Conservation (phyloP, 257 asterid species). For the Henckelia pumila region DNA sequence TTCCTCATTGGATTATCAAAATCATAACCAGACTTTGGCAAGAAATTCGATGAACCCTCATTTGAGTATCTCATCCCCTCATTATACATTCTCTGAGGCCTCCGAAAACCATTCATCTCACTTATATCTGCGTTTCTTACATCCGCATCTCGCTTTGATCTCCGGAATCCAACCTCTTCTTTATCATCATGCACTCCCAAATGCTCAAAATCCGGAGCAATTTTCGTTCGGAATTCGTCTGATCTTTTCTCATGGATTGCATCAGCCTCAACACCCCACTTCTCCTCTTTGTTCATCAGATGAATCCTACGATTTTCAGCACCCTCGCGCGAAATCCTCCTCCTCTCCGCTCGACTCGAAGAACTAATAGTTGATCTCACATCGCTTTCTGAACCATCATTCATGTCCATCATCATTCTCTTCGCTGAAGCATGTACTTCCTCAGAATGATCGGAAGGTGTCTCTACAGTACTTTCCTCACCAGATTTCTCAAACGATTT, state of each 20-base stretch:
- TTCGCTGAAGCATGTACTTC: slow-evolving; percentile 38
- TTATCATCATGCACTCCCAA: slow-evolving; percentile 18
- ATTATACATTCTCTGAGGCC: slow-evolving; percentile 10
- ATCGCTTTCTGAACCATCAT: slow-evolving; percentile 28
- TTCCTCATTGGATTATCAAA: slow-evolving; percentile 32
- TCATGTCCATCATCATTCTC: slow-evolving; percentile 35
- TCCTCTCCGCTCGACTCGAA: slow-evolving; percentile 49
- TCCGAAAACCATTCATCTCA: slow-evolving; percentile 26
- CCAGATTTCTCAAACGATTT: slow-evolving; percentile 49
- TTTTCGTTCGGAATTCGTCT: slow-evolving; percentile 28
- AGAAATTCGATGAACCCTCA: slow-evolving; percentile 38
- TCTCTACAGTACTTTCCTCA: slow-evolving; percentile 39
- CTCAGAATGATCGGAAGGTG: slow-evolving; percentile 42
- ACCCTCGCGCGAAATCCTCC: slow-evolving; percentile 29
- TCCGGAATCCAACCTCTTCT: slow-evolving; percentile 20
- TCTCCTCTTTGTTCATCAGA: slow-evolving; percentile 25
- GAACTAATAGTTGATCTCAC: slow-evolving; percentile 50
- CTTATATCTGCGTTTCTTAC: slow-evolving; percentile 27
- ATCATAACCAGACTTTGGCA: slow-evolving; percentile 32
- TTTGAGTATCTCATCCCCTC: neutral
- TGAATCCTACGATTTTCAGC: slow-evolving; percentile 34
- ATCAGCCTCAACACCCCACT: slow-evolving; percentile 35
- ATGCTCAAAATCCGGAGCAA: slow-evolving; percentile 32
- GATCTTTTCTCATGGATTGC: slow-evolving; percentile 23
- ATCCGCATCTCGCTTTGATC: slow-evolving; percentile 24